A percentile compares a stretch with the other conserved stretches of the same genome.
Conservation (phyloP, 2,329 filamentous ascomycete species). For the Arachnopeziza araneosa region DNA sequence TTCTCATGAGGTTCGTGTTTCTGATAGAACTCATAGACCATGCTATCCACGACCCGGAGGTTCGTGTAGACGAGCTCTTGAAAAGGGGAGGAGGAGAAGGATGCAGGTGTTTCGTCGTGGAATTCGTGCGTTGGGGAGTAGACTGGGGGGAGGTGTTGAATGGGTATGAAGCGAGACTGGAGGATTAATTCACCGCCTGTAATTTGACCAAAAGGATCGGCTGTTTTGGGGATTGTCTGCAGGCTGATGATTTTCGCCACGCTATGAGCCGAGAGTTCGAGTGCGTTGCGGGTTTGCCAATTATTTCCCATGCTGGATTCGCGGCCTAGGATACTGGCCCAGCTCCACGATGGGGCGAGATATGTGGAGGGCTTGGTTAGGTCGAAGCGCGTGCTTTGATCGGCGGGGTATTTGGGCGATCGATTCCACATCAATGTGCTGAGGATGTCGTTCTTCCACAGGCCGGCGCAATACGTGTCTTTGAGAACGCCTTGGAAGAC, state of each 20-base stretch:
- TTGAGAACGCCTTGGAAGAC: constrained; percentile 12
- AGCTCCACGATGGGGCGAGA: constrained; percentile 16
- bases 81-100: neutral
- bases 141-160: constrained; percentile 6
- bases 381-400: constrained; percentile 9
- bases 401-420: constrained; percentile 7
- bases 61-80: constrained; percentile 6
- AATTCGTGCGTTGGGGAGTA: constrained; percentile 9
- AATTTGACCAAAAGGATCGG: constrained; percentile 13
- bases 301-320: constrained; percentile 5
- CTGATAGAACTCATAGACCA: constrained; percentile 13
- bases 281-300: constrained; percentile 8
- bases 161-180: constrained; percentile 4
- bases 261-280: constrained; percentile 1
- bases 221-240: constrained; percentile 1
- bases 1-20: constrained; percentile 5
- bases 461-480: constrained; percentile 19
- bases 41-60: constrained; percentile 3
- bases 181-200: constrained; percentile 9
- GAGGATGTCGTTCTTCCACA: constrained; percentile 17
- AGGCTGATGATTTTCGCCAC: constrained; percentile 8
- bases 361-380: constrained; percentile 8
- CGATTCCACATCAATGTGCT: constrained; percentile 12
- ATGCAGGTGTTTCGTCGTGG: neutral
- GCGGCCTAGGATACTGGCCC: constrained; percentile 14